A percentile compares a stretch with the other conserved stretches of the same genome.
Conservation (phyloP, 768 basidiomycete genomes). For the Tephrocybe rancida region DNA sequence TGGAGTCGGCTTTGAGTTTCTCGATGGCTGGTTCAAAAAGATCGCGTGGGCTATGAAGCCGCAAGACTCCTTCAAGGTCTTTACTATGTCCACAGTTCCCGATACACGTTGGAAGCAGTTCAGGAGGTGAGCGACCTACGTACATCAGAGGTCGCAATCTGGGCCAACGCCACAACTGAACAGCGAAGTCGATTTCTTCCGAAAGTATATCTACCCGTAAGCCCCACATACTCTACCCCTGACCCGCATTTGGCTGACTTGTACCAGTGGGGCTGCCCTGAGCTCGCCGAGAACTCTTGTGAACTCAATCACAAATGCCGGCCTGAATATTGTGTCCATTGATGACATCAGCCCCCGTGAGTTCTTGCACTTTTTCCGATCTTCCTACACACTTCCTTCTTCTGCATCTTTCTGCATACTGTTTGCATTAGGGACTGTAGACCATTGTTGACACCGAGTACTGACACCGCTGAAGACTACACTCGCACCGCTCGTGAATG, state of each 20-base stretch:
- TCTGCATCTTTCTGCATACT: too few species aligned
- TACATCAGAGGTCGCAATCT: not conserved
- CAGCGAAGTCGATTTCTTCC: slow-evolving; percentile 13
- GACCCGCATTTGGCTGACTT: too few species aligned
- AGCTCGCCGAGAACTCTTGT: slow-evolving; percentile 8
- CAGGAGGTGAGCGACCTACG: not conserved
- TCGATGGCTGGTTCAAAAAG: slow-evolving; percentile 8
- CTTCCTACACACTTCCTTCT: too few species aligned
- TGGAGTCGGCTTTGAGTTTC: slow-evolving; percentile 8
- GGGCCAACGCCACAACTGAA: not conserved
- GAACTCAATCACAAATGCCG: slow-evolving; percentile 8
- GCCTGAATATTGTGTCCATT: slow-evolving; percentile 10
- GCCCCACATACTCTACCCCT: not conserved
- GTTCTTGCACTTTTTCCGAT: not conserved
- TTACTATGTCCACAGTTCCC: slow-evolving; percentile 14
- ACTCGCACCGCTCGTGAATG: slow-evolving; percentile 15
- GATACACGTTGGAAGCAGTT: slow-evolving; percentile 14
- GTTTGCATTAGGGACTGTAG: too few species aligned
- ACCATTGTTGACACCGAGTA: too few species aligned
- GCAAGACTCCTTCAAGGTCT: slow-evolving; percentile 11
- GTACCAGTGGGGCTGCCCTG: slow-evolving; percentile 7
- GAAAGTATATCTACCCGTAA: slow-evolving; percentile 13
- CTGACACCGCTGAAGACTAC: too few species aligned
- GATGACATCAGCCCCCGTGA: slow-evolving; percentile 13
- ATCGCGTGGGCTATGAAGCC: slow-evolving; percentile 14